These are phyloP conservation scores for Talaromyces sp. DNA, from an alignment of 2,329 filamentous ascomycete species.

Conservation along the genomic window DNA sequence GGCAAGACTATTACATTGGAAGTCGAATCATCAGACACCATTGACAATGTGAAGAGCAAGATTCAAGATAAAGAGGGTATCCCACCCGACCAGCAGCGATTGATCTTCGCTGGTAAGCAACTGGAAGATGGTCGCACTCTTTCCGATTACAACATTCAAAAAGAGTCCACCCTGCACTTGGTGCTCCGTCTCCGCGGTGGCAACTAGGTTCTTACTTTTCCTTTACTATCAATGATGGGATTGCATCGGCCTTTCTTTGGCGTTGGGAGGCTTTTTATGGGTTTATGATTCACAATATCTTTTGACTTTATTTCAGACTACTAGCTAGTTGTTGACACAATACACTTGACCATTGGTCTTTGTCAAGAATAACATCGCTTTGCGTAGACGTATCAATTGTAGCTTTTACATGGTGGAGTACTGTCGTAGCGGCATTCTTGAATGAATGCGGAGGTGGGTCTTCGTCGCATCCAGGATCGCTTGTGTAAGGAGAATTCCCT, in stretches of 20 bases:
- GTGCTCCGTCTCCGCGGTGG: slow-evolving; percentile 59
- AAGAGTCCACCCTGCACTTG: slow-evolving; percentile 63
- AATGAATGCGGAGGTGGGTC: neutral
- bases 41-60: slow-evolving; percentile 68
- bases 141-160: slow-evolving; percentile 55
- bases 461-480: neutral
- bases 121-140: slow-evolving; percentile 50
- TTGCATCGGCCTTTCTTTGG: slow-evolving; percentile 33
- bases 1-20: slow-evolving; percentile 68
- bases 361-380: neutral
- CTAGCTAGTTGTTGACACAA: slow-evolving; percentile 19
- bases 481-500: neutral
- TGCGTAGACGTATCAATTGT: slow-evolving; percentile 7
- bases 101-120: slow-evolving; percentile 69
- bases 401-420: neutral
- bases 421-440: neutral
- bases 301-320: neutral
- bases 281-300: slow-evolving; percentile 16
- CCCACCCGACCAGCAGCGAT: slow-evolving; percentile 65
- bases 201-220: slow-evolving; percentile 29
- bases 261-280: slow-evolving; percentile 33
- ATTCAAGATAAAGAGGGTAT: slow-evolving; percentile 81
- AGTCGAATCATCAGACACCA: slow-evolving; percentile 65
- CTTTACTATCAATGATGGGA: slow-evolving; percentile 20
- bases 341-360: slow-evolving; percentile 25